Conservation (phyloP, 2,329 filamentous ascomycete species). For the Fusarium neocosmosporiellum region DNA sequence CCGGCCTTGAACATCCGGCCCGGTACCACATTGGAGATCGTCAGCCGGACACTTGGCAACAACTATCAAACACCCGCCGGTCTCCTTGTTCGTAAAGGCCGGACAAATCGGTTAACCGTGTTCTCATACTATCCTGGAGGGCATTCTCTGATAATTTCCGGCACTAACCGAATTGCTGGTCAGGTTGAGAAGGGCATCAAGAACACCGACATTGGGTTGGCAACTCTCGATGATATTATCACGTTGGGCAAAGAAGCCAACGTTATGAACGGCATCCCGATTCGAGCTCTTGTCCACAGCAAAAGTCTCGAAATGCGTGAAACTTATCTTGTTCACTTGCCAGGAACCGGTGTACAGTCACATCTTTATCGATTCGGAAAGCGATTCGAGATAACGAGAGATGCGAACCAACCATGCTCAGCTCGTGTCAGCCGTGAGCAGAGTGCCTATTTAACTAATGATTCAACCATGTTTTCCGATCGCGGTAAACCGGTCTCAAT, state of each 20-base stretch:
- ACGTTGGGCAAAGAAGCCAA: background rate
- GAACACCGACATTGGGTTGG: background rate
- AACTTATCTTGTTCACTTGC: background rate
- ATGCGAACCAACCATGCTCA: background rate
- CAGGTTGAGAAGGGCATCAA: background rate
- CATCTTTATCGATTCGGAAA: conserved; percentile 3
- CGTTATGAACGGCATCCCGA: background rate
- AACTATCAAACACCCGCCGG: background rate
- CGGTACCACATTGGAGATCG: background rate
- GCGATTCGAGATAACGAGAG: background rate
- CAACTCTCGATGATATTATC: background rate
- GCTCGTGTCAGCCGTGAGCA: background rate
- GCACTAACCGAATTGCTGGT: background rate
- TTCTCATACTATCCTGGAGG: background rate
- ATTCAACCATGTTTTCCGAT: background rate
- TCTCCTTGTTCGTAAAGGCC: background rate
- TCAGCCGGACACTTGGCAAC: background rate
- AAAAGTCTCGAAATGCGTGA: background rate
- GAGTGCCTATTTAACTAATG: background rate
- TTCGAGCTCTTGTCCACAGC: background rate
- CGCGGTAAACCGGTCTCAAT: background rate
- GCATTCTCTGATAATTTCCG: background rate
- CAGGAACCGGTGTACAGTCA: background rate
- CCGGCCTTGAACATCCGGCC: background rate
- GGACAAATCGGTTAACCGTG: background rate